Evolutionary conservation across 495 filamentous ascomycete genomes (phyloP).

Genomic region (Xylaria telfairii): DNA sequence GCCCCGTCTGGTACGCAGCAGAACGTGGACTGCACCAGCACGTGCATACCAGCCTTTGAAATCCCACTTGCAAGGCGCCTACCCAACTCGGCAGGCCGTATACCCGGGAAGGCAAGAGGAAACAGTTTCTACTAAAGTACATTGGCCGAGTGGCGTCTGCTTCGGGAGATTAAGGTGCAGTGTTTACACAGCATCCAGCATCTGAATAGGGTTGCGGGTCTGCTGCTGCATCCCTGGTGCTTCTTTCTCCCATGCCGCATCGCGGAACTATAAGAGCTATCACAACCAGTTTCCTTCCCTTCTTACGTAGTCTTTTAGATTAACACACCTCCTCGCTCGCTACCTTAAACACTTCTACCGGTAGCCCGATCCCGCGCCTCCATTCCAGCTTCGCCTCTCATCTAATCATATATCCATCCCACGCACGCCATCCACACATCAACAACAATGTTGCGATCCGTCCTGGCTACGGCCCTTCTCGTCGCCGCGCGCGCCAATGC

Average conservation of each 20-base stretch:
- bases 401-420: not conserved
- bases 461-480: conserved; percentile 38
- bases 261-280: conserved; percentile 17
- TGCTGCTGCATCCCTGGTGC: not conserved
- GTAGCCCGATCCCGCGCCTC: not conserved
- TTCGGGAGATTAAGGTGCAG: not conserved
- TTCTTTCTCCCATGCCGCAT: not conserved
- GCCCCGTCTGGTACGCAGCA: not conserved
- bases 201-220: not conserved
- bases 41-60: not conserved
- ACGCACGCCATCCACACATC: not conserved
- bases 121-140: not conserved
- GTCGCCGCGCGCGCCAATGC: conserved; percentile 40
- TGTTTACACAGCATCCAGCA: not conserved
- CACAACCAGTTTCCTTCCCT: not conserved
- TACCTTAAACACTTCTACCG: not conserved
- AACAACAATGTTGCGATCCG: conserved; percentile 26
- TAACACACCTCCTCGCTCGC: conserved; percentile 12
- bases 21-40: not conserved
- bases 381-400: not conserved
- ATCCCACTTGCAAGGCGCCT: not conserved
- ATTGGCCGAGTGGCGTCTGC: not conserved
- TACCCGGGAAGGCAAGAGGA: not conserved
- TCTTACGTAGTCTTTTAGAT: not conserved
- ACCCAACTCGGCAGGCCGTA: not conserved